Conservation (phyloP, 495 filamentous ascomycete species). For the Daldinia vernicosa region DNA sequence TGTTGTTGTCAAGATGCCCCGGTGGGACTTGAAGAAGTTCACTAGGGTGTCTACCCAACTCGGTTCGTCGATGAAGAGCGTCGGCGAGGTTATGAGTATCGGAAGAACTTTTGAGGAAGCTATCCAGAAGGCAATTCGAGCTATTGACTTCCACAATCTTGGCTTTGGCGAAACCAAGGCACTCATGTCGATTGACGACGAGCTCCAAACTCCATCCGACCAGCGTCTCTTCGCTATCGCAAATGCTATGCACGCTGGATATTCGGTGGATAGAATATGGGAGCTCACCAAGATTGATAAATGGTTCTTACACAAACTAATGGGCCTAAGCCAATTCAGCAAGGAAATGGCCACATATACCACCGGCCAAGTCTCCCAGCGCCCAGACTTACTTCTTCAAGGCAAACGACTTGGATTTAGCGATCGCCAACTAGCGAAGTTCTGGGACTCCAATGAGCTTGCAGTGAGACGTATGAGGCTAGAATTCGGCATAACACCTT, state of each 20-base stretch:
- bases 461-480: slow-evolving; percentile 82
- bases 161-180: slow-evolving; percentile 92
- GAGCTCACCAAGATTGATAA: slow-evolving; percentile 97
- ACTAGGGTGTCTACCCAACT: slow-evolving; percentile 93
- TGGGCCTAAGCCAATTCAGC: slow-evolving; percentile 88
- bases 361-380: slow-evolving; percentile 69
- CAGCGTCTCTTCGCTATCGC: slow-evolving; percentile 97
- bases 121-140: slow-evolving; percentile 96
- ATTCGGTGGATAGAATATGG: slow-evolving; percentile 95
- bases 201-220: slow-evolving; percentile 96
- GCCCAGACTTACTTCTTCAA: slow-evolving; percentile 68
- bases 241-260: slow-evolving; percentile 94
- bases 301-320: slow-evolving; percentile 93
- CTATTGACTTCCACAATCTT: slow-evolving; percentile 93
- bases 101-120: slow-evolving; percentile 97
- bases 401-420: slow-evolving; percentile 95
- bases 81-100: slow-evolving; percentile 98
- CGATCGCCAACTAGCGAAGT: slow-evolving; percentile 91
- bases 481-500: slow-evolving; percentile 84
- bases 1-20: slow-evolving; percentile 97
- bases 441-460: slow-evolving; percentile 91
- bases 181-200: slow-evolving; percentile 93
- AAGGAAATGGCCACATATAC: slow-evolving; percentile 77
- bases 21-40: slow-evolving; percentile 99
- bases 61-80: slow-evolving; percentile 99